Conservation (phyloP, 768 basidiomycete species). For the Suillus sp. region DNA sequence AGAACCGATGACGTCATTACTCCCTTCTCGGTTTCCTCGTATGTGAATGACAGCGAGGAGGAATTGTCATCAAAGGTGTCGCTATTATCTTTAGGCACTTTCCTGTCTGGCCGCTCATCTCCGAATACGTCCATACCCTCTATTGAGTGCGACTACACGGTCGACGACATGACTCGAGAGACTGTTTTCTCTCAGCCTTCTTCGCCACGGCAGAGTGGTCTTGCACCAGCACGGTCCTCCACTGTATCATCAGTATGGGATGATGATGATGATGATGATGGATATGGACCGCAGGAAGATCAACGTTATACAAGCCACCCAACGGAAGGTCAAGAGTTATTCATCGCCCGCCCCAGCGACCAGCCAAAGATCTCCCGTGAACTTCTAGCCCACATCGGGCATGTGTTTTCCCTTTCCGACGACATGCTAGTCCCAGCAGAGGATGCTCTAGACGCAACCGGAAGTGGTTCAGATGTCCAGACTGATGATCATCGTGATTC, state of each 20-base stretch:
- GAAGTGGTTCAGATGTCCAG: background rate
- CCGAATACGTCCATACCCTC: conserved; percentile 29
- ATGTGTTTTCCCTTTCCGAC: conserved; percentile 8
- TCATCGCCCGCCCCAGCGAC: background rate
- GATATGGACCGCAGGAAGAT: background rate
- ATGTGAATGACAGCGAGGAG: background rate
- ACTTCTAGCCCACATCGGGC: conserved; percentile 8
- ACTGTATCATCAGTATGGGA: background rate
- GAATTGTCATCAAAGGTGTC: conserved; percentile 22
- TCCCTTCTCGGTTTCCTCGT: background rate
- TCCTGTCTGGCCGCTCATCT: conserved; percentile 23
- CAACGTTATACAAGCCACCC: background rate
- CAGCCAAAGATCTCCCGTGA: background rate
- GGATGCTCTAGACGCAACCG: background rate
- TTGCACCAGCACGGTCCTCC: background rate
- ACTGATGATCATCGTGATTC: background rate
- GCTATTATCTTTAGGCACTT: conserved; percentile 17
- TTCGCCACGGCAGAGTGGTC: background rate
- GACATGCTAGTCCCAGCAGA: background rate
- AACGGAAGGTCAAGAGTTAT: background rate
- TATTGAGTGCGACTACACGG: conserved; percentile 15
- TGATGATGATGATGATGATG: background rate
- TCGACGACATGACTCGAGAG: background rate
- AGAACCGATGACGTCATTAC: background rate
- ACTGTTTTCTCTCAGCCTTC: background rate